Base-by-base conservation (phyloP, 2,329 filamentous ascomycete species). In the Chrysosporium queenslandicum region DNA sequence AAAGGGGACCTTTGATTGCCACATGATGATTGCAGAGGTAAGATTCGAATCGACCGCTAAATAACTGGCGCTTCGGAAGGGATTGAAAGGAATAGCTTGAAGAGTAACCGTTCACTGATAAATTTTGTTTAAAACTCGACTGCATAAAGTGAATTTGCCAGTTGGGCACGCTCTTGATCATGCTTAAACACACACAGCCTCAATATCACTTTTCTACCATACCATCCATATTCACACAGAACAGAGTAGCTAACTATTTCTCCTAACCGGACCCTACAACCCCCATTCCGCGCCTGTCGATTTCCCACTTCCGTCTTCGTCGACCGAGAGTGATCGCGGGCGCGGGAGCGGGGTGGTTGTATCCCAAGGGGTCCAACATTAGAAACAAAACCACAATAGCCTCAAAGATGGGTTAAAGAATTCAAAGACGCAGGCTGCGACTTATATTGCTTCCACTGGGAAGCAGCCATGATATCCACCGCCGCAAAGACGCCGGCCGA, bases 1-100 rank as follows among this genome's bases (percentile, higher is more conserved):
- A 50, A 86, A 83, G 61, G 92, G 92, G 56, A 97, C 91, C 12
- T 98, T 98, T 68, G 92, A 98, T 72, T 98, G 92, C 78, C 92
- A 98, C 73, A 97, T 98, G 92, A 98, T 98, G 92, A 94, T 98
- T 66, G 83, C 88, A 63, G 91, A 98, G 85, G 87, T 91, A 77
- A 61, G 50, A n/a, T n/a, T n/a, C n/a, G n/a, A n/a, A n/a, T n/a
- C n/a, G n/a, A n/a, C n/a, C n/a, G n/a, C n/a, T n/a, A n/a, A n/a
- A n/a, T n/a, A n/a, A n/a, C n/a, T n/a, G n/a, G n/a, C n/a, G n/a
- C n/a, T n/a, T n/a, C n/a, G n/a, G n/a, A n/a, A n/a, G n/a, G n/a
- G n/a, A n/a, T n/a, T n/a, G n/a, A n/a, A n/a, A n/a, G n/a, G n/a
- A n/a, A n/a, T n/a, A n/a, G n/a, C n/a, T n/a, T n/a, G n/a, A n/a